Percentiles rank a stretch among this genome's conserved stretches.
These are phyloP conservation scores for Hibiscus trionum DNA, from an alignment of 345 rosid species.

Conservation along the genomic window DNA sequence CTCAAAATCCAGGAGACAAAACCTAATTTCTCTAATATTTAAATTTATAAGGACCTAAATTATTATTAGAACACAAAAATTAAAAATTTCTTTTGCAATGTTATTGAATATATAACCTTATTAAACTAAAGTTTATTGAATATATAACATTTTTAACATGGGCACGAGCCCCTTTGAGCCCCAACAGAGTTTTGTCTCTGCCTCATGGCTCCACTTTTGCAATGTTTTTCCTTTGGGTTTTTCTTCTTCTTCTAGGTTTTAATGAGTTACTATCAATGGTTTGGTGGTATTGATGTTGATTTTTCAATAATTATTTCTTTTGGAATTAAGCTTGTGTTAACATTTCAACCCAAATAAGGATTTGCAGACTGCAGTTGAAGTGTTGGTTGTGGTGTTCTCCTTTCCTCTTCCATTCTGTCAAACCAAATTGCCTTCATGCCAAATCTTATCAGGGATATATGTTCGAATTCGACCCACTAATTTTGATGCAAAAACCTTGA, in stretches of 20 bases:
- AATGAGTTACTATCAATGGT: neutral
- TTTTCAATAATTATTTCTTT: neutral
- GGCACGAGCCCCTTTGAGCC: no score
- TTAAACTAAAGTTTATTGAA: no score
- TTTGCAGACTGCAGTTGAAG: neutral
- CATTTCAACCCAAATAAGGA: neutral
- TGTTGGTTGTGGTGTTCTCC: neutral
- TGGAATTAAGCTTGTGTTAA: neutral
- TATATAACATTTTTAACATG: no score
- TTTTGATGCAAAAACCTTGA: neutral
- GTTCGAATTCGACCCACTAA: neutral
- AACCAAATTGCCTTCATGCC: neutral
- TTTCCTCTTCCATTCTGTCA: neutral
- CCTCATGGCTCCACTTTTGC: slow-evolving; percentile 2
- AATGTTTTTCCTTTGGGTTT: neutral
- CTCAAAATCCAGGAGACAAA: no score
- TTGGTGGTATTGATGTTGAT: slow-evolving; percentile 20
- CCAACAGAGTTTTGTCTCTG: no score
- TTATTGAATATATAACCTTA: no score
- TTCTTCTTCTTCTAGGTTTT: slow-evolving; percentile 4
- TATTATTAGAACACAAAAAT: no score
- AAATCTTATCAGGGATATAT: neutral
- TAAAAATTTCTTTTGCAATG: no score
- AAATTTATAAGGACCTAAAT: no score
- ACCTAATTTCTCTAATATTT: no score